These are phyloP conservation scores for Alternaria conjuncta DNA, from an alignment of 2,329 filamentous ascomycete species.

Conservation along the genomic window DNA sequence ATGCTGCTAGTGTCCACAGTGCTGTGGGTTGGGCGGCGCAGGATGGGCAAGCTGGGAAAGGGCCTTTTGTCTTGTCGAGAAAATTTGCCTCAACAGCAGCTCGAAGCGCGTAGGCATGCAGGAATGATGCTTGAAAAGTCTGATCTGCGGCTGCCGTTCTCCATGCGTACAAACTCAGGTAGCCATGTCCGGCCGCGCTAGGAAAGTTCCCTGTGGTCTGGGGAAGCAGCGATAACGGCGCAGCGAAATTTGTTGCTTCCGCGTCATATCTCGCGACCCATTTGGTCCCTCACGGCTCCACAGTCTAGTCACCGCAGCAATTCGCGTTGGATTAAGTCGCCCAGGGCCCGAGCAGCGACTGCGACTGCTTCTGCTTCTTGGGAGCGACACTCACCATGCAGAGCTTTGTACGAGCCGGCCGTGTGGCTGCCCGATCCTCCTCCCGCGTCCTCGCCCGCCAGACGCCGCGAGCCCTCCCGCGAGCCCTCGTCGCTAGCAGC, in stretches of 20 bases:
- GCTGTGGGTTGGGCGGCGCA: background rate
- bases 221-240: constrained; percentile 19
- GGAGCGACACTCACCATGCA: constrained; percentile 45
- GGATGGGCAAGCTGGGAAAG: background rate
- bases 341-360: constrained; percentile 12
- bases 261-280: constrained; percentile 23
- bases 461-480: constrained; percentile 36
- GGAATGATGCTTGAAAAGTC: background rate
- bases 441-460: constrained; percentile 40
- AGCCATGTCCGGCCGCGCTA: background rate
- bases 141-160: background rate
- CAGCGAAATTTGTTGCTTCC: constrained; percentile 40
- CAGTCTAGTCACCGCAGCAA: constrained; percentile 19
- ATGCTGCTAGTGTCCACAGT: background rate
- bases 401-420: constrained; percentile 48
- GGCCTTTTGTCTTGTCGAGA: background rate
- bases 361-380: constrained; percentile 15
- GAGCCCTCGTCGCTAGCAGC: constrained; percentile 39
- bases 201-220: constrained; percentile 6
- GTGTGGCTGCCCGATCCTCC: constrained; percentile 45
- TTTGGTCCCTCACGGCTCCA: constrained; percentile 16
- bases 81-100: background rate
- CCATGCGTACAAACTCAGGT: background rate
- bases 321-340: constrained; percentile 24
- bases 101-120: background rate